These are phyloP conservation scores for Daldinia sp. DNA, from an alignment of 2,329 filamentous ascomycete genomes.

Conservation along the genomic window DNA sequence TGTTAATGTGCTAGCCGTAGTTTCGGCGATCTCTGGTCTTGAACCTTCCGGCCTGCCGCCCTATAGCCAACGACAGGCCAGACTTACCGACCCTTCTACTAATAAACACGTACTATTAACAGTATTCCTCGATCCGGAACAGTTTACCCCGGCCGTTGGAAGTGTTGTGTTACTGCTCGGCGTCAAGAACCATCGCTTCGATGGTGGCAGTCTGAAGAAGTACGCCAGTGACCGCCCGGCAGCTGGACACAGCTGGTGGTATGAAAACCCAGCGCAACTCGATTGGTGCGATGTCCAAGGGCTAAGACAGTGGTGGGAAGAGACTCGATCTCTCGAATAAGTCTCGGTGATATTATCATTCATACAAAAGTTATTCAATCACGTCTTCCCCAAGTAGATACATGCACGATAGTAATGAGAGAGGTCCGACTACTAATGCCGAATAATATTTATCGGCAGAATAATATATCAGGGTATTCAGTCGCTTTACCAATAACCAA, in stretches of 20 bases:
- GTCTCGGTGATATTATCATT: background rate
- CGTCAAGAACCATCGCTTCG: slow-evolving; percentile 66
- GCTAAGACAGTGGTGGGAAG: slow-evolving; percentile 56
- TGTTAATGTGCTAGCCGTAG: slow-evolving; percentile 62
- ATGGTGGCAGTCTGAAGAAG: slow-evolving; percentile 55
- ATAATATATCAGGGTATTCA: background rate
- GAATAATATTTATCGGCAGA: background rate
- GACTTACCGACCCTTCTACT: slow-evolving; percentile 61
- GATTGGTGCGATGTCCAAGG: slow-evolving; percentile 60
- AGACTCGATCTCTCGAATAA: background rate
- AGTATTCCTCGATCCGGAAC: slow-evolving; percentile 61
- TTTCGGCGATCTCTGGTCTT: slow-evolving; percentile 56
- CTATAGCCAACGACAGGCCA: slow-evolving; percentile 59
- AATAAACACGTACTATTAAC: slow-evolving; percentile 61
- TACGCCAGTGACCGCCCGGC: slow-evolving; percentile 50
- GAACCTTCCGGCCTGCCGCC: slow-evolving; percentile 60
- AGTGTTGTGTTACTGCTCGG: slow-evolving; percentile 61
- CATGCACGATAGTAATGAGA: background rate
- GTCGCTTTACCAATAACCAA: background rate
- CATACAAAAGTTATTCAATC: background rate
- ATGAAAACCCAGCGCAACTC: slow-evolving; percentile 56
- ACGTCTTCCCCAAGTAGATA: background rate
- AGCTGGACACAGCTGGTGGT: slow-evolving; percentile 56
- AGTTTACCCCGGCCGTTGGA: slow-evolving; percentile 57
- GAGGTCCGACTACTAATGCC: background rate